These are phyloP conservation scores for Salvia miltiorrhiza DNA, from an alignment of 257 asterid genomes.

Conservation along the genomic window DNA sequence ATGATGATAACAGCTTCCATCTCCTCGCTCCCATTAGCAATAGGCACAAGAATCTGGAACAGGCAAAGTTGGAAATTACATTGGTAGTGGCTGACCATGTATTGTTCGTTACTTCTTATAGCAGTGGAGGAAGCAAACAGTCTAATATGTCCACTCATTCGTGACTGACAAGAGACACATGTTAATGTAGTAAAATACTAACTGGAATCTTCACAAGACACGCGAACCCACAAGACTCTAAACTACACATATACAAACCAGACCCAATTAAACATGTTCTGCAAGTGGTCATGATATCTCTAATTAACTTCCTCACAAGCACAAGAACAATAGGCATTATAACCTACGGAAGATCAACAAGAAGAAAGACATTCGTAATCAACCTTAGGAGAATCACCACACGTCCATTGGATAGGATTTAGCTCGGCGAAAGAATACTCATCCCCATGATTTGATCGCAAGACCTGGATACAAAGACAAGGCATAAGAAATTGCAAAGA, in stretches of 20 bases:
- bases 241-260: not conserved
- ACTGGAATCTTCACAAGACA: not conserved
- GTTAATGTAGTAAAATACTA: not conserved
- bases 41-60: constrained; percentile 88
- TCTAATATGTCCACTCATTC: not conserved
- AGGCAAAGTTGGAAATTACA: not conserved
- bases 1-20: constrained; percentile 90
- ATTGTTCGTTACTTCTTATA: not conserved
- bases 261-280: constrained; percentile 3
- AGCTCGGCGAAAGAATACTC: constrained; percentile 58
- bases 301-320: not conserved
- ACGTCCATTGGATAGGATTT: constrained; percentile 68
- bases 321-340: not conserved
- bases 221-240: not conserved
- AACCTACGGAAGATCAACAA: not conserved
- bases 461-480: constrained; percentile 45
- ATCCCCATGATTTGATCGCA: constrained; percentile 72
- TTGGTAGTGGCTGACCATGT: not conserved
- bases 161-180: not conserved
- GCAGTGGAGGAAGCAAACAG: not conserved
- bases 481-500: not conserved
- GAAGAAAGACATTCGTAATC: not conserved
- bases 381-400: constrained; percentile 66
- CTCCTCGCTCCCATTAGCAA: constrained; percentile 94
- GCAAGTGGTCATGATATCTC: not conserved